Percentiles rank a stretch among this genome's conserved stretches.
Conservation (phyloP, 1,284 basidiomycete genomes). For the Entoloma clypeatum region DNA sequence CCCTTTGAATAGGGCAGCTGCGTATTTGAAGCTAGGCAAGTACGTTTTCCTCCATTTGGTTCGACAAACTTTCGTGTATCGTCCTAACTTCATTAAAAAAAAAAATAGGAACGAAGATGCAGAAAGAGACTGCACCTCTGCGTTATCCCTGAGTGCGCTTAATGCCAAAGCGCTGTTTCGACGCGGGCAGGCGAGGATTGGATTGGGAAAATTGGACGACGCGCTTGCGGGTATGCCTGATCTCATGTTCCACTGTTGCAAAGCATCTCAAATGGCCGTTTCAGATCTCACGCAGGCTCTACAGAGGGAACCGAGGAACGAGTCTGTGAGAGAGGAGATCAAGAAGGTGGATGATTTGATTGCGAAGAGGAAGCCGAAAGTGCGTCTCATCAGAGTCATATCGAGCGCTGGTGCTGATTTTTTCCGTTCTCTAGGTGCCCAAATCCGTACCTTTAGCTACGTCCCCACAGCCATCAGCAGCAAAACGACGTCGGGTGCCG, state of each 20-base stretch:
- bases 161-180: slow-evolving; percentile 74
- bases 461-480: slow-evolving; percentile 13
- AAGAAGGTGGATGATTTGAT: slow-evolving; percentile 40
- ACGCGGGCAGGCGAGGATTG: slow-evolving; percentile 62
- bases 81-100: too few relatives aligned
- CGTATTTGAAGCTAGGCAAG: slow-evolving; percentile 84
- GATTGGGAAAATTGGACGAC: slow-evolving; percentile 45
- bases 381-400: slow-evolving; percentile 18
- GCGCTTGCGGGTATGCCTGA: slow-evolving; percentile 55
- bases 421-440: slow-evolving; percentile 6
- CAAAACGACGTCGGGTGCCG: slow-evolving; percentile 58
- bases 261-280: slow-evolving; percentile 4
- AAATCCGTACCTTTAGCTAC: slow-evolving; percentile 5
- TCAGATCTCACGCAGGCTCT: slow-evolving; percentile 59
- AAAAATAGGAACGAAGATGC: slow-evolving; percentile 76
- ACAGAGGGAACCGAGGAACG: slow-evolving; percentile 54
- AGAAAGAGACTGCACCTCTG: slow-evolving; percentile 65
- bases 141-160: slow-evolving; percentile 45
- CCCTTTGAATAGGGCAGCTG: slow-evolving; percentile 75
- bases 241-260: slow-evolving; percentile 5
- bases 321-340: slow-evolving; percentile 54
- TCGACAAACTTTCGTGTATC: background rate
- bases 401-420: background rate
- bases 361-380: slow-evolving; percentile 32
- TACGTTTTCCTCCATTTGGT: slow-evolving; percentile 40